Evolutionary conservation across 371 early-diverging fungal genomes (phyloP), one percentile per base, ranked within the genome.

Genomic region (Mortierella sp.): DNA sequence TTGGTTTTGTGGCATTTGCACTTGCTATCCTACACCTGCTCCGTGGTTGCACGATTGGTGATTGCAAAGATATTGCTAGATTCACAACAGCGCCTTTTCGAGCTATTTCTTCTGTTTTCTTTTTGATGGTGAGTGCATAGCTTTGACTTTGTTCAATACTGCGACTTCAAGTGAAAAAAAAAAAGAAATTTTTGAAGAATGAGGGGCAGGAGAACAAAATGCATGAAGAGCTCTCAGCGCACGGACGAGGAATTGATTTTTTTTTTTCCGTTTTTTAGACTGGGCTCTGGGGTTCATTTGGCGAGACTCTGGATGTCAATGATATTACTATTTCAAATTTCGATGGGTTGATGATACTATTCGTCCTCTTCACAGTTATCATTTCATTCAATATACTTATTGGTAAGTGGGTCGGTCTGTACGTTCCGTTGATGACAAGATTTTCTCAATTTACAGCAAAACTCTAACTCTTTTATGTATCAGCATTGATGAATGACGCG

Each of bases 341-440:
- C 34, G 9, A 57, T 32, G 22, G n/a, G 7, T 6, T 73, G 68
- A 67, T 73, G 57, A 26, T 61, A 1, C 29, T 67, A 7, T 73
- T 40, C 37, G 57, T 73, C 34, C 53, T 73, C 51, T 68, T 73
- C 64, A 68, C 68, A 13, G 55, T 61, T 29, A 64, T 67, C 13
- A 31, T 73, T 4, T 62, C 64, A 64, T 61, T 67, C 37, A 73
- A 73, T 12, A 55, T 73, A 19, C 64, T 73, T 10, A 73, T 73
- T 31, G 67, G 74, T 73, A 73, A 57, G 64, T 23, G 2, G 4
- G 31, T 31, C 56, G n/a, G n/a, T n/a, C n/a, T n/a, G n/a, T n/a
- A n/a, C n/a, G n/a, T n/a, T n/a, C n/a, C n/a, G n/a, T n/a, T n/a
- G n/a, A n/a, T n/a, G n/a, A n/a, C n/a, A n/a, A n/a, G n/a, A n/a